Conservation (phyloP, 2,329 filamentous ascomycete genomes). For the Fusarium neocosmosporiellum region DNA sequence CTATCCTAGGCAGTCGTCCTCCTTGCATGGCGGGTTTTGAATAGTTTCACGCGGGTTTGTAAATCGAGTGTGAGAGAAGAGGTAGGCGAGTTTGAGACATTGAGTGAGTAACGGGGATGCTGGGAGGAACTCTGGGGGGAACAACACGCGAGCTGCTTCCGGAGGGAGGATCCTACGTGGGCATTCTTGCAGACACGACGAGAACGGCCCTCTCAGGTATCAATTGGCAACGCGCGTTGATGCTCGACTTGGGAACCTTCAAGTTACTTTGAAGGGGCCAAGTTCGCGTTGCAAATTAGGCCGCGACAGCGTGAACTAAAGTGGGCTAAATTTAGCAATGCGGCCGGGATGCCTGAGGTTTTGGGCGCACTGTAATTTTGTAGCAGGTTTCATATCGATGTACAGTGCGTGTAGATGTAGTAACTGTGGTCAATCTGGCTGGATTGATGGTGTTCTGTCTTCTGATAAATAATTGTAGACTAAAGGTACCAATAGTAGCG, state of each 20-base stretch:
- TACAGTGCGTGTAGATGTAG: constrained; percentile 24
- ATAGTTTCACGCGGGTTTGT: constrained; percentile 22
- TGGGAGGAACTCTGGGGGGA: background rate
- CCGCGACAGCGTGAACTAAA: constrained; percentile 33
- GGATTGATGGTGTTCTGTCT: background rate
- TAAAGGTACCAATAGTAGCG: background rate
- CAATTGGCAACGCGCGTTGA: constrained; percentile 6
- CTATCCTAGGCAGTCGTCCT: background rate
- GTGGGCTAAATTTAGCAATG: constrained; percentile 45
- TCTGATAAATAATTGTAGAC: background rate
- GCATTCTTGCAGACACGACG: constrained; percentile 7
- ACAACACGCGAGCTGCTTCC: background rate
- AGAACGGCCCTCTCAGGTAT: background rate
- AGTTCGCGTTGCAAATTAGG: constrained; percentile 41
- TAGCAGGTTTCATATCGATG: background rate
- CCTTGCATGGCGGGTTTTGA: background rate
- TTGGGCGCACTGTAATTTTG: constrained; percentile 25
- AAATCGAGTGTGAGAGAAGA: constrained; percentile 14
- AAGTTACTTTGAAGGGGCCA: background rate
- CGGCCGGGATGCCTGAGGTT: constrained; percentile 18
- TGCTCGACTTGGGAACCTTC: background rate
- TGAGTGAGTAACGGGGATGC: background rate
- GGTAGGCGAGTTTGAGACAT: constrained; percentile 33
- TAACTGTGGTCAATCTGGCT: background rate
- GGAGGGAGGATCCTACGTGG: background rate